Percentiles rank a stretch among this genome's conserved stretches.
Conservation (phyloP, 2,329 filamentous ascomycete species). For the Huntiella moniliformis region DNA sequence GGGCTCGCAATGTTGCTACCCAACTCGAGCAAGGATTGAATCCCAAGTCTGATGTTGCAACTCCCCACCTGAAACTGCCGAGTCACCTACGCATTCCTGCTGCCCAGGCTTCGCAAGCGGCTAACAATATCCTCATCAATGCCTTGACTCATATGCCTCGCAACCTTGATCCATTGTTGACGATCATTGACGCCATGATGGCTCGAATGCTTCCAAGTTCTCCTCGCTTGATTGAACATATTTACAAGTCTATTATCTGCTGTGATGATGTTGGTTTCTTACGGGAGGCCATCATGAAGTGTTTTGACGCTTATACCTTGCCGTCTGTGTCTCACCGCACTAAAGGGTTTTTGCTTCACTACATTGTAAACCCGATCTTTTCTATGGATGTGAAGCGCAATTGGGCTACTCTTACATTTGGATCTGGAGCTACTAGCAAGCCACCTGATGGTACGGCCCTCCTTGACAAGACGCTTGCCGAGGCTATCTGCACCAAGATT, state of each 20-base stretch:
- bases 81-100: constrained; percentile 61
- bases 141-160: constrained; percentile 57
- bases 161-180: constrained; percentile 69
- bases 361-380: constrained; percentile 88
- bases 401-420: constrained; percentile 30
- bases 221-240: constrained; percentile 58
- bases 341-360: constrained; percentile 80
- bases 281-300: constrained; percentile 63
- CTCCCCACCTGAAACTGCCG: constrained; percentile 51
- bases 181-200: constrained; percentile 67
- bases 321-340: constrained; percentile 67
- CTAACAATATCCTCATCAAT: constrained; percentile 68
- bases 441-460: constrained; percentile 39
- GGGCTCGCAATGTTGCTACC: constrained; percentile 50
- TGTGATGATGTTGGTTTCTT: constrained; percentile 75
- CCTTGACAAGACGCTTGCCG: constrained; percentile 72
- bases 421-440: constrained; percentile 20
- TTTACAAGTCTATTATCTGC: constrained; percentile 70
- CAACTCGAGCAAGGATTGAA: constrained; percentile 44
- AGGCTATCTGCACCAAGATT: constrained; percentile 76
- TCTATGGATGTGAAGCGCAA: constrained; percentile 88
- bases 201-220: constrained; percentile 63
- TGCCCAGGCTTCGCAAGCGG: constrained; percentile 46
- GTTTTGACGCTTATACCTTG: constrained; percentile 70
- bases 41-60: constrained; percentile 23